These are phyloP conservation scores for Groenewaldozyma tartarivorans DNA, from an alignment of 805 yeast species.

Conservation along the genomic window DNA sequence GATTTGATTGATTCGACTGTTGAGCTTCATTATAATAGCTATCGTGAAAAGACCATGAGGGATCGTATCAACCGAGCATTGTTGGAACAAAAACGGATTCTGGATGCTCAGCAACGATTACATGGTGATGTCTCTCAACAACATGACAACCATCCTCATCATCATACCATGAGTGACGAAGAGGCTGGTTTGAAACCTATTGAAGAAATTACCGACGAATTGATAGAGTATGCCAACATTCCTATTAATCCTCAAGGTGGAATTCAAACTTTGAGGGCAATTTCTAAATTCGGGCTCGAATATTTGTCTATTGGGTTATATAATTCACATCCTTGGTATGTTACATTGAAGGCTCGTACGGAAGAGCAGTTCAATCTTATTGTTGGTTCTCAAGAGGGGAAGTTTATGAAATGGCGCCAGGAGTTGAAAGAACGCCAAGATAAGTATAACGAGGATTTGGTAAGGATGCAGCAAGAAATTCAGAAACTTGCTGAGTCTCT, in stretches of 20 bases:
- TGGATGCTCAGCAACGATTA: neutral
- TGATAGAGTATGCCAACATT: neutral
- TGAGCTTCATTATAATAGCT: conserved; percentile 72
- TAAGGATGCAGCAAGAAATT: neutral
- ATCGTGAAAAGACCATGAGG: conserved; percentile 35
- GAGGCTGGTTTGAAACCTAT: neutral
- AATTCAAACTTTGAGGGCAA: conserved; percentile 9
- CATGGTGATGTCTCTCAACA: neutral
- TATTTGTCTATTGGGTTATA: conserved; percentile 27
- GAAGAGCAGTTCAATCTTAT: conserved; percentile 83
- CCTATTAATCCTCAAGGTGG: conserved; percentile 12
- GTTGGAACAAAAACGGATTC: conserved; percentile 2
- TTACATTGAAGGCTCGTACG: conserved; percentile 75
- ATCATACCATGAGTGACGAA: neutral
- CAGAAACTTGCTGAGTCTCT: too few species aligned
- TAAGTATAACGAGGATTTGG: conserved; percentile 14
- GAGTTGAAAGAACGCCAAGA: conserved; percentile 38
- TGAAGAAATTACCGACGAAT: too few species aligned
- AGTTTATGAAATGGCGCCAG: conserved; percentile 87
- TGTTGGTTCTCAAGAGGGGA: conserved; percentile 78
- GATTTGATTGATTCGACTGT: conserved; percentile 74
- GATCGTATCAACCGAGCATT: conserved; percentile 14
- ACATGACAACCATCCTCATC: neutral
- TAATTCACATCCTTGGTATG: conserved; percentile 64
- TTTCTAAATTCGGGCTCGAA: conserved; percentile 15